A percentile compares a stretch with the other conserved stretches of the same genome.
These are phyloP conservation scores for Gorgonomyces haynaldii DNA, from an alignment of 192 early-diverging fungal genomes.

Conservation along the genomic window DNA sequence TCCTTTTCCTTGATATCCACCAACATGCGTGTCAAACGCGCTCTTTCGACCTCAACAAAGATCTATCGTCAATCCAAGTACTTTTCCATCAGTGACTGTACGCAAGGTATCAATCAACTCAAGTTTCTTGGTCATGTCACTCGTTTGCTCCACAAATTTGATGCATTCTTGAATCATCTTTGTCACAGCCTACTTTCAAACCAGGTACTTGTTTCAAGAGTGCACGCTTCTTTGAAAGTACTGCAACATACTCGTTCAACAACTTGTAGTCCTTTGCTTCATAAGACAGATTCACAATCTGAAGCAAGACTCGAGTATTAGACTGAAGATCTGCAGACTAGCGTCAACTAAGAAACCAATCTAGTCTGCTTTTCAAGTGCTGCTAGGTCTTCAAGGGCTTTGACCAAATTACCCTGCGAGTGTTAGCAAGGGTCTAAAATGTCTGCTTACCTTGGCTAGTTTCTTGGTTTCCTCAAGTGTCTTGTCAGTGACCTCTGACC, in stretches of 20 bases:
- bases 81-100: slow-evolving; percentile 94
- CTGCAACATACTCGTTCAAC: slow-evolving; percentile 81
- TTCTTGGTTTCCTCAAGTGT: slow-evolving; percentile 69
- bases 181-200: slow-evolving; percentile 61
- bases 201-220: slow-evolving; percentile 67
- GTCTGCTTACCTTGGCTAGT: slow-evolving; percentile 42
- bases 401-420: slow-evolving; percentile 57
- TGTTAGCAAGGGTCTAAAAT: not conserved
- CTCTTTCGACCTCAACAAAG: slow-evolving; percentile 97
- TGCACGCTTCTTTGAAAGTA: slow-evolving; percentile 95
- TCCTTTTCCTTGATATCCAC: slow-evolving; percentile 83
- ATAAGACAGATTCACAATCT: slow-evolving; percentile 63
- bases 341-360: slow-evolving; percentile 42
- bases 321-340: slow-evolving; percentile 81
- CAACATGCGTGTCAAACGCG: slow-evolving; percentile 81
- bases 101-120: slow-evolving; percentile 90
- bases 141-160: slow-evolving; percentile 75
- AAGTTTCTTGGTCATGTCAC: slow-evolving; percentile 67
- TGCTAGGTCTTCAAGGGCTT: slow-evolving; percentile 82
- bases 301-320: slow-evolving; percentile 73
- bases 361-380: slow-evolving; percentile 91
- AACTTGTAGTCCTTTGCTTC: slow-evolving; percentile 71
- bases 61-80: slow-evolving; percentile 51
- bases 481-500: slow-evolving; percentile 61
- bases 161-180: slow-evolving; percentile 93